These are phyloP conservation scores for Periconia macrospinosa DNA, from an alignment of 2,329 filamentous ascomycete species.

Conservation along the genomic window DNA sequence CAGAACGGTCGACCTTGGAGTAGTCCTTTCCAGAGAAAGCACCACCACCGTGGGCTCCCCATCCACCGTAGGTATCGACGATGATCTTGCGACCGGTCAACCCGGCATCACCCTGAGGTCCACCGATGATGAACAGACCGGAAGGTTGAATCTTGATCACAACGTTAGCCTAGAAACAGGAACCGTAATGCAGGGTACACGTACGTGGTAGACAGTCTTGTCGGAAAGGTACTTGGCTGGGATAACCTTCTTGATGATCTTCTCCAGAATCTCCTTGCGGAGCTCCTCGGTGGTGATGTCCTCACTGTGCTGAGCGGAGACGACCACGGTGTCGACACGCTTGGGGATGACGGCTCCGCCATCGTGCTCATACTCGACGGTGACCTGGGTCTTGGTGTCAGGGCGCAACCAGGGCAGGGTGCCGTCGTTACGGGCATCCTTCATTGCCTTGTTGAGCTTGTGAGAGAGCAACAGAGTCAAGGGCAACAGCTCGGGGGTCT, in stretches of 20 bases:
- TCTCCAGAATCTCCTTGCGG: constrained; percentile 92
- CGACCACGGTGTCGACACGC: constrained; percentile 94
- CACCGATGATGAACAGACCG: constrained; percentile 98
- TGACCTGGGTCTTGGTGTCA: constrained; percentile 99
- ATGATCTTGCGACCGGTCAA: constrained; percentile 99
- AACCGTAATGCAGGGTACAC: constrained; percentile 33
- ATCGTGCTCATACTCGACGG: constrained; percentile 97
- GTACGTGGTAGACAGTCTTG: constrained; percentile 90
- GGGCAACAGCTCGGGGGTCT: constrained; percentile 96
- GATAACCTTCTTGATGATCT: constrained; percentile 96
- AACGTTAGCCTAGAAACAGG: constrained; percentile 9
- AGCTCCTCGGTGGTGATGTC: constrained; percentile 89
- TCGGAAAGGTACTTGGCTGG: constrained; percentile 90
- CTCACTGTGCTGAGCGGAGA: constrained; percentile 91
- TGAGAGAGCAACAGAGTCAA: constrained; percentile 92
- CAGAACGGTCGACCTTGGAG: constrained; percentile 99
- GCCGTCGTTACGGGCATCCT: constrained; percentile 82
- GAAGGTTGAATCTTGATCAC: constrained; percentile 82
- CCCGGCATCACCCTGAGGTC: constrained; percentile 97
- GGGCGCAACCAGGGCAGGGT: constrained; percentile 91
- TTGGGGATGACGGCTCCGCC: constrained; percentile 88
- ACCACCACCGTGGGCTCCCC: constrained; percentile 99
- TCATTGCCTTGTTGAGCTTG: constrained; percentile 97
- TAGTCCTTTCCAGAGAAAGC: constrained; percentile 99
- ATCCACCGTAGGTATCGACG: constrained; percentile 99